Conservation (phyloP, 2,329 filamentous ascomycete species). For the Cercospora zeae-maydis region DNA sequence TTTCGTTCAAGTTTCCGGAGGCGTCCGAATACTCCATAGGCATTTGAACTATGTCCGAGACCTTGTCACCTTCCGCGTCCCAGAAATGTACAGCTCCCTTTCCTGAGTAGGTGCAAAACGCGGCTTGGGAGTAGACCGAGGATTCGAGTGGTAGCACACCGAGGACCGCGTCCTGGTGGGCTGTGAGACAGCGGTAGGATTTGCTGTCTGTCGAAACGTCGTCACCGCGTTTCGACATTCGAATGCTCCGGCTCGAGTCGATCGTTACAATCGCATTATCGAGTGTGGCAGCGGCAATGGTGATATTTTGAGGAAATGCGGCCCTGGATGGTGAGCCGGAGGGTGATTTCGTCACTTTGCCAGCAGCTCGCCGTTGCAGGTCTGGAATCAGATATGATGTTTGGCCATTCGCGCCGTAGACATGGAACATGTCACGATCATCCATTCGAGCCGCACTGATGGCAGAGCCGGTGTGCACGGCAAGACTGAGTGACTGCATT, state of each 20-base stretch:
- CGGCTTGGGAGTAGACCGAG: slow-evolving; percentile 60
- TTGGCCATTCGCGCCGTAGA: slow-evolving; percentile 65
- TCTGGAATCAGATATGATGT: slow-evolving; percentile 44
- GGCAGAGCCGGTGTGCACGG: slow-evolving; percentile 63
- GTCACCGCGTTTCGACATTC: slow-evolving; percentile 16
- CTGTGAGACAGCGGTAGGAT: slow-evolving; percentile 45
- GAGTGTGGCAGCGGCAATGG: slow-evolving; percentile 39
- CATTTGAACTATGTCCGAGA: slow-evolving; percentile 58
- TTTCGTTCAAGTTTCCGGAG: slow-evolving; percentile 52
- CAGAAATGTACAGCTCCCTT: slow-evolving; percentile 80
- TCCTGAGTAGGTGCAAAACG: slow-evolving; percentile 86
- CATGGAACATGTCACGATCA: slow-evolving; percentile 56
- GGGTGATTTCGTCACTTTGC: slow-evolving; percentile 19
- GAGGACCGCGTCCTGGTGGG: slow-evolving; percentile 58
- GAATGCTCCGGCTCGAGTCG: slow-evolving; percentile 26
- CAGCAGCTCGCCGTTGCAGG: slow-evolving; percentile 33
- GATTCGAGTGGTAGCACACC: slow-evolving; percentile 66
- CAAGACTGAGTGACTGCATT: slow-evolving; percentile 65
- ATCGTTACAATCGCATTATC: slow-evolving; percentile 34
- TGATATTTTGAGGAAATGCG: slow-evolving; percentile 1
- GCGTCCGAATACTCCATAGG: slow-evolving; percentile 63
- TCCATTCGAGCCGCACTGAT: slow-evolving; percentile 65
- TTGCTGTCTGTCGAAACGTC: slow-evolving; percentile 8
- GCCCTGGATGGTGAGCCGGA: slow-evolving; percentile 22
- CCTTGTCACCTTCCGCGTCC: slow-evolving; percentile 68